Percentiles rank a stretch among this genome's conserved stretches.
These are phyloP conservation scores for Apiotrichum akiyoshidainum DNA, from an alignment of 1,284 basidiomycete species.

Conservation along the genomic window DNA sequence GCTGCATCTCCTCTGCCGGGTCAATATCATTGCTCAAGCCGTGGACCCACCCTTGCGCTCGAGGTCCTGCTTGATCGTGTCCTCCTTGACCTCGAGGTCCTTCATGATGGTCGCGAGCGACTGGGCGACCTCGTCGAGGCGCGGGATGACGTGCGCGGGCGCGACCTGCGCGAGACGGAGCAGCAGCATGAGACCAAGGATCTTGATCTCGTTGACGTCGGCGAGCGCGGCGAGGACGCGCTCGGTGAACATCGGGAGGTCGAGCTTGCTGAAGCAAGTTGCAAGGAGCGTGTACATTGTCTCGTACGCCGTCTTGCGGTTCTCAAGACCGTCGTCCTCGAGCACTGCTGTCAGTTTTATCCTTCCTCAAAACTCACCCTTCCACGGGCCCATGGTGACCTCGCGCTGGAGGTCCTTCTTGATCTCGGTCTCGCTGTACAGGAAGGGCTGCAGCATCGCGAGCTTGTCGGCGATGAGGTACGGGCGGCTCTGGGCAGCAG, in stretches of 20 bases:
- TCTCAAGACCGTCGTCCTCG: constrained; percentile 50
- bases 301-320: constrained; percentile 88
- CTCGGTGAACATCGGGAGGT: constrained; percentile 76
- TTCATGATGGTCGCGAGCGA: constrained; percentile 85
- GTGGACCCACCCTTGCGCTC: constrained; percentile 65
- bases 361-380: constrained; percentile 62
- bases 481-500: constrained; percentile 90
- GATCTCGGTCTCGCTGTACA: constrained; percentile 80
- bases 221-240: constrained; percentile 77
- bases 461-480: constrained; percentile 85
- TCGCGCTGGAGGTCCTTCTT: constrained; percentile 80
- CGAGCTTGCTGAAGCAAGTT: constrained; percentile 79
- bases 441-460: constrained; percentile 66
- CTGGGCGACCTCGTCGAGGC: constrained; percentile 80
- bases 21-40: not conserved
- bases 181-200: constrained; percentile 91
- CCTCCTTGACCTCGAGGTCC: constrained; percentile 81
- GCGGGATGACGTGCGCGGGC: constrained; percentile 72
- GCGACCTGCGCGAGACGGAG: constrained; percentile 84
- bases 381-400: constrained; percentile 98
- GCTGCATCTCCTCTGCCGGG: constrained; percentile 71
- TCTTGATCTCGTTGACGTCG: constrained; percentile 96
- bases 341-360: constrained; percentile 31
- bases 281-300: constrained; percentile 93
- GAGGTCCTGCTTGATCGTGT: constrained; percentile 94